Evolutionary conservation across 768 basidiomycete species (phyloP), one percentile per base, ranked within the genome.

Genomic region (Sporobolomyces roseus): DNA sequence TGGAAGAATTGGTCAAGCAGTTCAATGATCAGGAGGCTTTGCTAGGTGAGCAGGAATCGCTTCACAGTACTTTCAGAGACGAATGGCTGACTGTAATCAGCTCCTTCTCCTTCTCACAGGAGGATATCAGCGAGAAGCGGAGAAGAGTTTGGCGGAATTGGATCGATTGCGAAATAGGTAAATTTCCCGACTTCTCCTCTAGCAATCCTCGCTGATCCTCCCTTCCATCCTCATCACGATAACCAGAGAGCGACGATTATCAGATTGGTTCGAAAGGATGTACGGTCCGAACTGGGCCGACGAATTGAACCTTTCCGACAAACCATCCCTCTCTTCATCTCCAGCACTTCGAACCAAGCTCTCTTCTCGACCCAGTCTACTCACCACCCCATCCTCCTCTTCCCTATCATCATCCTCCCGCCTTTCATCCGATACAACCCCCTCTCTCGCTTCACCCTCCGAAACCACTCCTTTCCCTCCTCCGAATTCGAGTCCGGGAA

Each of bases 1-100:
- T 71, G 14, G 65, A 71, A 52, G 65, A 66, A 51, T 45, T 71
- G 27, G 70, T 63, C 29, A 43, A 54, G 35, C 58, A 60, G 45
- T 60, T 60, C 45, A 48, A 33, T 30, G 58, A 60, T 33, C 58
- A 60, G 23, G 58, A 60, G n/a, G 58, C 58, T 46, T 46, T 60
- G 30, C 23, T 60, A 21, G 56, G 56, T 59, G 19, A 27, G 30
- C 12, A 9, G n/a, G n/a, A n/a, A n/a, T n/a, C n/a, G n/a, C n/a
- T n/a, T n/a, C n/a, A n/a, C n/a, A n/a, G n/a, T n/a, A n/a, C n/a
- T n/a, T n/a, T n/a, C n/a, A n/a, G n/a, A n/a, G n/a, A n/a, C n/a
- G n/a, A n/a, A n/a, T n/a, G 45, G 56, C 56, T 58, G 38, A 58
- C 36, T 7, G 25, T 41, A 9, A 9, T 41, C 17, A 21, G 12